Evolutionary conservation across 202 grass and related monocot genomes (phyloP), one percentile per base, ranked within the genome.

Genomic region (Panicum virgatum): DNA sequence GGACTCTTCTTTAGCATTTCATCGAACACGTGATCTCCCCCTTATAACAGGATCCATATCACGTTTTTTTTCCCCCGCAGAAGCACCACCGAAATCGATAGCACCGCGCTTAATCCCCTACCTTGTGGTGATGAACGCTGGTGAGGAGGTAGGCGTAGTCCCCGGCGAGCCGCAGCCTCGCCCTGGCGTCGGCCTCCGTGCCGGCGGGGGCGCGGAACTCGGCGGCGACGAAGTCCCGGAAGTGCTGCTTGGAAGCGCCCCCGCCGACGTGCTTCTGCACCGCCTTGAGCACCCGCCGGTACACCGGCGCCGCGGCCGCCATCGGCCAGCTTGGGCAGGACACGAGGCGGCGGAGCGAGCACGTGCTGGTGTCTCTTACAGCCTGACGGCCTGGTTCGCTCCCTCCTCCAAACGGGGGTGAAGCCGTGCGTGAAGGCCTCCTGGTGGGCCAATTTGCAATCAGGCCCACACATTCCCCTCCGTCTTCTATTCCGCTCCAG

Each of bases 51-150:
- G n/a, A 13, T 1, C 3, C 8, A 30, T 7, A 54, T 34, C n/a
- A 12, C 12, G 0, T 1, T 18, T 18, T n/a, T 12, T 32, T 34
- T 34, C 4, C 62, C 0, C n/a, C n/a, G n/a, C 20, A 25, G 7
- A 40, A 75, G 29, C 7, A 66, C 7, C 18, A 84, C 14, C 18
- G 11, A 26, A 69, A 30, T 39, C 15, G 50, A 37, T 27, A 14
- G 0, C 65, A 42, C 4, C 10, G 20, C 46, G 15, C 20, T 3
- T 4, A 3, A 72, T 7, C 22, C 40, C 42, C 27, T 47, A 97
- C 94, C 82, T 94, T 91, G 66, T 94, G 90, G 84, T 94, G 82
- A 8, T 93, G 92, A 25, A 98, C 91, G 20, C 90, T 93, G 69
- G 80, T 81, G 61, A 98, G 77, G 27, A 96, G 79, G 66, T 89